A percentile compares a stretch with the other conserved stretches of the same genome.
Conservation (phyloP, 164 flowering plant genomes). For the Chimonanthus salicifolius region DNA sequence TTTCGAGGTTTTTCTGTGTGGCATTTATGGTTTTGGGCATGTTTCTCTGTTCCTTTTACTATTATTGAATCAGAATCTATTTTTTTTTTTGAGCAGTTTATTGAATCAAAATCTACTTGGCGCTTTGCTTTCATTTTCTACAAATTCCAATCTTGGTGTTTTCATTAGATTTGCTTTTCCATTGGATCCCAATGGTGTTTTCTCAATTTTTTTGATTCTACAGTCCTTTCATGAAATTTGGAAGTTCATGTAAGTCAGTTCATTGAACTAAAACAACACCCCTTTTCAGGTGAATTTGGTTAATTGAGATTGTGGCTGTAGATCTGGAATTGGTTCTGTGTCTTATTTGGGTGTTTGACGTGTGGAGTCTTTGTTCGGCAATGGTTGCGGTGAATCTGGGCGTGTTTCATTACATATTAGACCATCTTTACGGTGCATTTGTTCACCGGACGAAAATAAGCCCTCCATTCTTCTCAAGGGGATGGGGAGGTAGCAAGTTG, state of each 20-base stretch:
- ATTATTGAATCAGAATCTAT: not conserved
- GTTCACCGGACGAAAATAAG: conserved; percentile 74
- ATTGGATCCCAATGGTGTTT: not conserved
- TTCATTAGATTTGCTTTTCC: not conserved
- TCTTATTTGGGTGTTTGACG: conserved; percentile 3
- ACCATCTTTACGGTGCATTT: conserved; percentile 92
- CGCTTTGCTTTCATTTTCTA: not conserved
- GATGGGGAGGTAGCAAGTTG: conserved; percentile 93
- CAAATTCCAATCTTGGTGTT: not conserved
- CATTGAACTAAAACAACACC: not conserved
- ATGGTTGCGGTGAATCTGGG: conserved; percentile 88
- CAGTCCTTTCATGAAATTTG: not conserved
- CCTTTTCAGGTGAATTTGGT: not conserved
- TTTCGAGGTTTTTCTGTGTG: not conserved
- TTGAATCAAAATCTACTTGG: not conserved
- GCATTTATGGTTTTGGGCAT: not conserved
- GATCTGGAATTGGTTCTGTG: not conserved
- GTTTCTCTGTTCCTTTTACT: too few species aligned
- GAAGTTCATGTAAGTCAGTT: not conserved
- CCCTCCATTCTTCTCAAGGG: conserved; percentile 85
- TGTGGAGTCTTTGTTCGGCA: conserved; percentile 2
- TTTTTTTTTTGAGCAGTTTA: too few species aligned
- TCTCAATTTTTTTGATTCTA: not conserved
- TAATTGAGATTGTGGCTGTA: not conserved
- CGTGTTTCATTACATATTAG: conserved; percentile 82